Base-by-base conservation (phyloP, 768 basidiomycete genomes). In the Filobasidium floriforme region DNA sequence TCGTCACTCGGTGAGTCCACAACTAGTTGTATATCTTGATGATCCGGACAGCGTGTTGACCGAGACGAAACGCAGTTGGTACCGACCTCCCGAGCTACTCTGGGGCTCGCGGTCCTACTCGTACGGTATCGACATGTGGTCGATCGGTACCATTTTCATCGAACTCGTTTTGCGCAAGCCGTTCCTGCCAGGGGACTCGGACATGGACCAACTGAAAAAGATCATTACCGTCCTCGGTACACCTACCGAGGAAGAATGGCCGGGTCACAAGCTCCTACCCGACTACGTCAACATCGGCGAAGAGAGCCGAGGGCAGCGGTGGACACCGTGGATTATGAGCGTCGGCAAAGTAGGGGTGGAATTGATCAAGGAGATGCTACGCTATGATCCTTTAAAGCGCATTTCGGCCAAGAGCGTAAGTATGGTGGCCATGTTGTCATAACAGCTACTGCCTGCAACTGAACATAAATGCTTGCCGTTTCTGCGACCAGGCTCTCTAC, bases 231-330 rank as follows among this genome's bases (percentile, higher is more conserved):
- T 94, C 0, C 83, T 99, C 28, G 96, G 96, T 0, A 93, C 94
- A 10, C 96, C 96, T 0, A 89, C 91, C 0, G 96, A 98, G 76
- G 88, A 91, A 61, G 94, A 97, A 26, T 99, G 96, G 96, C 94
- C 93, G 1, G 92, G 91, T 10, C 89, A 96, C 79, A 88, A 86
- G 1, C 88, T 88, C 78, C 82, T 99, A 14, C 92, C 92, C 2
- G 89, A 94, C 79, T 96, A 92, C 74, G 83, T 93, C 1, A 83
- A 88, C 1, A 85, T 93, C 15, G 57, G 59, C 14, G 89, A 89
- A 43, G 88, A 89, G 90, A 92, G 75, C 89, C 90, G 1, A 89
- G 88, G 59, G 7, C 67, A 68, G 46, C 44, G 63, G 1, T 68
- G 67, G 77, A 84, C 87, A 14, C 87, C 87, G 18, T 81, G 97